Percentiles rank a stretch among this genome's conserved stretches.
Evolutionary conservation across 1,139 yeast species (phyloP).

Genomic region (Keqinozyma sinolaborantium): DNA sequence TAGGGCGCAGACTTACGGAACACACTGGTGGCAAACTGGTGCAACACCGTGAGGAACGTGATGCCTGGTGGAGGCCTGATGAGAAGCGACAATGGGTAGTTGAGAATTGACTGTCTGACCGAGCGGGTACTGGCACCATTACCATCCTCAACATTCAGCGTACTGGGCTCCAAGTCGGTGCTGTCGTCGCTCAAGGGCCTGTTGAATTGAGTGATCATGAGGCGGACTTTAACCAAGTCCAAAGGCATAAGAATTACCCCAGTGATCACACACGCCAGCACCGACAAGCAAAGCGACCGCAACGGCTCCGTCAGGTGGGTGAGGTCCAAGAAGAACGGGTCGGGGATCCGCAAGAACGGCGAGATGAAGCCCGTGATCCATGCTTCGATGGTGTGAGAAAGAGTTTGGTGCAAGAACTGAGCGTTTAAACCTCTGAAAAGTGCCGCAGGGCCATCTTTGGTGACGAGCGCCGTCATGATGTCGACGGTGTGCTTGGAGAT

Average conservation of each 20-base stretch:
- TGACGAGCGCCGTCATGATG: slow-evolving; percentile 62
- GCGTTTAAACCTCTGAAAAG: slow-evolving; percentile 86
- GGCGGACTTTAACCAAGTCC: slow-evolving; percentile 73
- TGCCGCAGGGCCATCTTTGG: slow-evolving; percentile 81
- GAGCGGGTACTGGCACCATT: slow-evolving; percentile 24
- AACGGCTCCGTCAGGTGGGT: slow-evolving; percentile 78
- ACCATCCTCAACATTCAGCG: not conserved
- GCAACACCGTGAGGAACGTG: slow-evolving; percentile 54
- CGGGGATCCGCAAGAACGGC: slow-evolving; percentile 82
- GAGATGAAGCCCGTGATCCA: slow-evolving; percentile 90
- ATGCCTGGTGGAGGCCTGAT: slow-evolving; percentile 52
- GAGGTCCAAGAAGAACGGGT: slow-evolving; percentile 81
- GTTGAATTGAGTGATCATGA: slow-evolving; percentile 60
- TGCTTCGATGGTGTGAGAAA: slow-evolving; percentile 70
- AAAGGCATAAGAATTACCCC: slow-evolving; percentile 79
- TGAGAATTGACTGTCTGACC: slow-evolving; percentile 34
- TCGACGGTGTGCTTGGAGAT: slow-evolving; percentile 67
- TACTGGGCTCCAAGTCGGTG: slow-evolving; percentile 3
- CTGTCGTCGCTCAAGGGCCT: slow-evolving; percentile 12
- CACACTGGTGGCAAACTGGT: slow-evolving; percentile 59
- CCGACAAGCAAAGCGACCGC: slow-evolving; percentile 61
- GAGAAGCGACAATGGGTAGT: slow-evolving; percentile 37
- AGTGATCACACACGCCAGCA: slow-evolving; percentile 70
- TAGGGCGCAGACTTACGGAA: slow-evolving; percentile 74
- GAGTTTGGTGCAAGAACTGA: slow-evolving; percentile 61